Conservation (phyloP, 805 yeast genomes). For the Wickerhamomyces hampshirensis region DNA sequence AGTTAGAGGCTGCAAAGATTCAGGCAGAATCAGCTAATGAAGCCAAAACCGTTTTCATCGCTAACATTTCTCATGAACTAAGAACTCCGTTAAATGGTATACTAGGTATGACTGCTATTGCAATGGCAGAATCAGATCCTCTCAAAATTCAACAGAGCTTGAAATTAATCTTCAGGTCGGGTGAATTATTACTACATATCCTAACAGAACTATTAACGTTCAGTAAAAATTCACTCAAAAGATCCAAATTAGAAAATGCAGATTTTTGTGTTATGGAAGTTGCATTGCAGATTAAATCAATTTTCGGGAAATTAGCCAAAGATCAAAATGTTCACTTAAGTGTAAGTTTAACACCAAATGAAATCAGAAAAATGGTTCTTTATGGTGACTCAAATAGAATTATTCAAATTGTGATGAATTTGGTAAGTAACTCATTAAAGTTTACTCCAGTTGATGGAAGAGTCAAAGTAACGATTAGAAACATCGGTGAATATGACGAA, state of each 20-base stretch:
- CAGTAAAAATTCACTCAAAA: conserved; percentile 84
- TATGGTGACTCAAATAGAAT: conserved; percentile 89
- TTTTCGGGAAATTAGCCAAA: conserved; percentile 73
- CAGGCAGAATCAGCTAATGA: conserved; percentile 95
- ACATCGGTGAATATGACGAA: conserved; percentile 71
- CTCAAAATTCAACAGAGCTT: conserved; percentile 67
- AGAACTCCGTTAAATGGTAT: conserved; percentile 96
- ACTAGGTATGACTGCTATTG: conserved; percentile 90
- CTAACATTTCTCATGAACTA: conserved; percentile 89
- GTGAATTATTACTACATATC: conserved; percentile 83
- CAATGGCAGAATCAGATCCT: conserved; percentile 79
- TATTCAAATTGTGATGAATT: conserved; percentile 86
- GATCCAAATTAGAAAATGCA: conserved; percentile 77
- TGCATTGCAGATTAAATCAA: conserved; percentile 78
- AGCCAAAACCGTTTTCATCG: conserved; percentile 90
- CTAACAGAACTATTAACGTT: conserved; percentile 88
- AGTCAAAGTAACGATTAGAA: conserved; percentile 57
- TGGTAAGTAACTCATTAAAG: conserved; percentile 85
- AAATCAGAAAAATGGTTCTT: conserved; percentile 56
- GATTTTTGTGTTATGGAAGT: conserved; percentile 78
- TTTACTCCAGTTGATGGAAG: conserved; percentile 89
- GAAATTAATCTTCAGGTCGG: conserved; percentile 82
- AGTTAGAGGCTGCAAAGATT: conserved; percentile 80
- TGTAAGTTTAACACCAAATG: conserved; percentile 58
- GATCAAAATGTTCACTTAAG: conserved; percentile 71